These are phyloP conservation scores for Albophoma yamanashiensis DNA, from an alignment of 2,329 filamentous ascomycete genomes.

Conservation along the genomic window DNA sequence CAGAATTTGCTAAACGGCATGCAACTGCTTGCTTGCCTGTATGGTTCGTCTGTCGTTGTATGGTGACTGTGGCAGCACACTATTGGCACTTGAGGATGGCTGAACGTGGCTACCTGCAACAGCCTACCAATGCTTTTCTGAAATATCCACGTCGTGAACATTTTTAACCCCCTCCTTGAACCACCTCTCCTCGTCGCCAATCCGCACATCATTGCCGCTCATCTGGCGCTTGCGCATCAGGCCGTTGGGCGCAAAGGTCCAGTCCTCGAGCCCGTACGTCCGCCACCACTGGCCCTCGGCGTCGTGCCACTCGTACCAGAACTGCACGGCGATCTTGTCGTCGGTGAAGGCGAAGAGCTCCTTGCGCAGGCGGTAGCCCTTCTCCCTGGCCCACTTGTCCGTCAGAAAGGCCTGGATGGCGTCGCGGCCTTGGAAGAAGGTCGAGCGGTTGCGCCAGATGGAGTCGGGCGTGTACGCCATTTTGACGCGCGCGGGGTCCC, in stretches of 20 bases:
- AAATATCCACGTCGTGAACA: slow-evolving; percentile 55
- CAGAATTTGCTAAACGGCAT: neutral
- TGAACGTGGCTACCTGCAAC: neutral
- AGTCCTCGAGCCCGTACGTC: slow-evolving; percentile 77
- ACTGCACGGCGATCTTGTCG: slow-evolving; percentile 75
- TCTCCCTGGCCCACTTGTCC: slow-evolving; percentile 64
- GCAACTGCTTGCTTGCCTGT: neutral
- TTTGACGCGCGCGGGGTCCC: slow-evolving; percentile 54
- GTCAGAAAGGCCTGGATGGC: slow-evolving; percentile 58
- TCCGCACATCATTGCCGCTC: slow-evolving; percentile 63
- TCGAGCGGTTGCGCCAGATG: slow-evolving; percentile 70
- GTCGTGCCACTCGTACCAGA: slow-evolving; percentile 81
- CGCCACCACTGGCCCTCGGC: slow-evolving; percentile 66
- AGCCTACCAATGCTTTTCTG: slow-evolving; percentile 54
- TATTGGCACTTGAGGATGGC: neutral
- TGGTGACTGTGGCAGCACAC: neutral
- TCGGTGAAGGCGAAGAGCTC: slow-evolving; percentile 71
- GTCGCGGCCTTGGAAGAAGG: slow-evolving; percentile 58
- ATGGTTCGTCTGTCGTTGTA: no score
- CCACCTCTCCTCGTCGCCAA: slow-evolving; percentile 53
- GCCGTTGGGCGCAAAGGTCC: slow-evolving; percentile 62
- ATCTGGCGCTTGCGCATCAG: slow-evolving; percentile 66
- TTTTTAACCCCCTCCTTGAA: slow-evolving; percentile 60
- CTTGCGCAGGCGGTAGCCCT: slow-evolving; percentile 65
- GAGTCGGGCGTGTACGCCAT: slow-evolving; percentile 65